Evolutionary conservation across 2,329 filamentous ascomycete genomes (phyloP), one percentile per base, ranked within the genome.

Genomic region (Chalaropsis thielavioides): DNA sequence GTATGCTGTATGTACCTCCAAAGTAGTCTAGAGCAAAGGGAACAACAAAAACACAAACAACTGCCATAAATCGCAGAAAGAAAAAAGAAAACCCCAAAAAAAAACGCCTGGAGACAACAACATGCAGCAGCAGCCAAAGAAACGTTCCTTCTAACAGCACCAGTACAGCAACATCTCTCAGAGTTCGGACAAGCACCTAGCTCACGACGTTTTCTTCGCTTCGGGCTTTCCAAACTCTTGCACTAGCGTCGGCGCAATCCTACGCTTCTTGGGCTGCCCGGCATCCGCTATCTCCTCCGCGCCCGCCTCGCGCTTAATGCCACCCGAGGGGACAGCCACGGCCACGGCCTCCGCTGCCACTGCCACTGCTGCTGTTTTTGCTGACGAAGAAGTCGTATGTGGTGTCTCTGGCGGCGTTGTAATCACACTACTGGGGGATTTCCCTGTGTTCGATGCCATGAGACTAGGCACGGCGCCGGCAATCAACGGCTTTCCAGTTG

Each of bases 331-430:
- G 15, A 17, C 31, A 6, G 27, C 13, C 17, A 24, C 51, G 11
- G 62, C 43, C 15, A 11, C 63, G 41, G 54, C 22, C 3, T n/a
- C 46, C 15, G 46, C 22, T 3, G 46, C 22, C n/a, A n/a, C n/a
- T n/a, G 51, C 24, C 3, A 24, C 46, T 11, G 46, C 22, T 3
- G 46, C 22, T 2, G 19, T 41, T 19, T 17, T 22, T 17, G 46
- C 51, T 24, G 59, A 58, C 8, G 60, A 61, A 58, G 0, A 71
- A 68, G 56, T 72, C 80, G 70, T 82, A 62, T 83, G 80, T 5
- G 92, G 92, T 2, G 92, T 97, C 73, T 95, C 88, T 0, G 92
- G 94, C 1, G 94, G 92, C 7, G 92, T 96, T 44, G 89, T 90
- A 70, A 95, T 83, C 0, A 91, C 89, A 54, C 95, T 76, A 0